Evolutionary conservation across 495 filamentous ascomycete species (phyloP), one percentile per base, ranked within the genome.

Genomic region (Xylaria flabelliformis): DNA sequence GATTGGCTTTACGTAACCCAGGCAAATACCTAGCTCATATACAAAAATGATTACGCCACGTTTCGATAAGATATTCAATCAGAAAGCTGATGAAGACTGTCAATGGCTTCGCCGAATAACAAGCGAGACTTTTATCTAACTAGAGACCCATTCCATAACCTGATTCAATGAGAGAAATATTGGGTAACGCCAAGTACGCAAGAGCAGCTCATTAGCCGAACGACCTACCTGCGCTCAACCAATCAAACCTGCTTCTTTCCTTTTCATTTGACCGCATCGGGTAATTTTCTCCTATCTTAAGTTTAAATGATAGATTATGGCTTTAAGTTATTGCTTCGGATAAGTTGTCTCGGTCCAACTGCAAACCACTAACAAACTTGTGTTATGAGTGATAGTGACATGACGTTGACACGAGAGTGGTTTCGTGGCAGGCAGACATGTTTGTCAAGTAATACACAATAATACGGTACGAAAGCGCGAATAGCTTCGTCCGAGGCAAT

Each of bases 251-350:
- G 34, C 3, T 56, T 34, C 34, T 59, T 69, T n/a, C 7, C 39
- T 8, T 21, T 19, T 46, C 39, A 34, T 59, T 26, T 66, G 64
- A 19, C 64, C 64, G 64, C n/a, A 66, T 66, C 46, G 44, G 64
- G 64, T 15, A 66, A 66, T 66, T 53, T 53, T 39, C 2, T 34
- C 58, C 7, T 36, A 17, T 17, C 29, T 15, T 9, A n/a, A 59
- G 15, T 36, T 15, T 36, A 2, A n/a, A 9, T 19, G 26, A 58
- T 15, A 21, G 55, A n/a, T 15, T n/a, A 26, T 29, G 26, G 26
- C 1, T 29, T 29, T 29, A 29, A 29, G 26, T 29, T 29, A 29
- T 29, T 29, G 26, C 2, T 17, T 65, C 26, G 9, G 41, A 50
- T 67, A 26, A 24, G 8, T n/a, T 55, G 50, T 55, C 50, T 67